Evolutionary conservation across 1,284 basidiomycete genomes (phyloP), one percentile per base, ranked within the genome.

Genomic region (Mrakiaceae sp.): DNA sequence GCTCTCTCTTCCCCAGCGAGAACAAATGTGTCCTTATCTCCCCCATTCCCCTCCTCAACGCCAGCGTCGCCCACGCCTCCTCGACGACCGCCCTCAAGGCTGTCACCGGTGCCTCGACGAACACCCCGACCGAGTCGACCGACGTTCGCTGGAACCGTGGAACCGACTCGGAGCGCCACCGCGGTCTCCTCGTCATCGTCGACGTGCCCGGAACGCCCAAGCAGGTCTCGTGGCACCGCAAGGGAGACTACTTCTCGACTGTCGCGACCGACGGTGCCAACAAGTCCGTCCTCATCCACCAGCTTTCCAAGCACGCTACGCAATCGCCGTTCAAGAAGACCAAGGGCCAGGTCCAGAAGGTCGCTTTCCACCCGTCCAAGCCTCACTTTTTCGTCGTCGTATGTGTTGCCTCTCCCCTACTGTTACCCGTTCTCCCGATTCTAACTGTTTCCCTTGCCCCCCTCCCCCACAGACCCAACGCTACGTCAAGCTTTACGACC

Each of bases 381-480:
- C 92, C 96, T 6, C 85, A 93, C 76, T 94, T 99, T 80, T 98
- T 98, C 72, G 95, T 98, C 63, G 96, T 96, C 53, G 89, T 91
- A 76, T 12, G 2, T 60, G 5, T 44, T 39, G 11, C 60, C 51
- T 39, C 12, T 12, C 59, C 10, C 53, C 27, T 16, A 12, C 46
- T 51, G 10, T 49, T n/a, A 27, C 53, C 11, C 53, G 53, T 12
- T 3, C 5, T 27, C 27, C 7, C 16, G 53, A 55, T 2, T 7
- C 53, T 39, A 12, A 55, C 27, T 6, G 7, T 48, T 49, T 42
- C 62, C 44, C 49, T 48, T 10, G 11, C 10, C 44, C n/a, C 2
- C 48, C 10, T 44, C 27, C 48, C 5, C 39, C 62, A 47, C 72
- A 92, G 83, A 98, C 96, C 3, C 94, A 98, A 77, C 89, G 94